Percentiles rank a stretch among this genome's conserved stretches.
These are phyloP conservation scores for Fusarium pininemorale DNA, from an alignment of 2,329 filamentous ascomycete species.

Conservation along the genomic window DNA sequence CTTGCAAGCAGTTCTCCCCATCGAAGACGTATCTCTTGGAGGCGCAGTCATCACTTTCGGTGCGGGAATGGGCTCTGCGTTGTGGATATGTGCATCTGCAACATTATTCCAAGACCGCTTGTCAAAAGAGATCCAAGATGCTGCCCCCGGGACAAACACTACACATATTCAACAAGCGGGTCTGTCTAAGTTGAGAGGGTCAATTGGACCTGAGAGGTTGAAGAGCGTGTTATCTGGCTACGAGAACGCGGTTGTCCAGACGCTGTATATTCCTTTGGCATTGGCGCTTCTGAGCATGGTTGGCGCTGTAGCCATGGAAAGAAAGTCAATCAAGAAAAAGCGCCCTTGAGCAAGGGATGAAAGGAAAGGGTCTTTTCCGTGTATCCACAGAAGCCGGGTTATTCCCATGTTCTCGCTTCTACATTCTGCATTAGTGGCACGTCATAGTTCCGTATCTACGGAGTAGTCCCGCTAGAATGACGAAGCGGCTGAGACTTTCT, in stretches of 20 bases:
- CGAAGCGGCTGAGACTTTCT: background rate
- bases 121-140: constrained; percentile 17
- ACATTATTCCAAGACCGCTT: constrained; percentile 37
- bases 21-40: constrained; percentile 35
- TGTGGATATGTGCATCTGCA: constrained; percentile 41
- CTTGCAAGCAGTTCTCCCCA: constrained; percentile 25
- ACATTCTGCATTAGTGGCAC: background rate
- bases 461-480: background rate
- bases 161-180: constrained; percentile 17
- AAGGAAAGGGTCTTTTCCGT: rapidly evolving
- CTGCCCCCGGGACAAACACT: constrained; percentile 14
- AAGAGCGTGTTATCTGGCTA: constrained; percentile 29
- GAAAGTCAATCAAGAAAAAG: constrained; percentile 38
- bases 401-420: background rate
- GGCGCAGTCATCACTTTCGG: constrained; percentile 39
- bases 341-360: background rate
- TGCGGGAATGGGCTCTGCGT: constrained; percentile 31
- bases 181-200: constrained; percentile 24
- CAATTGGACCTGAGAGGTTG: constrained; percentile 16
- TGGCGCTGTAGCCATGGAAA: constrained; percentile 36
- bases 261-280: constrained; percentile 33
- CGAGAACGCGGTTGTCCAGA: constrained; percentile 37
- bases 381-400: background rate
- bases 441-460: background rate
- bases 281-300: constrained; percentile 29